A percentile compares a stretch with the other conserved stretches of the same genome.
These are phyloP conservation scores for Cryphonectria naterciae DNA, from an alignment of 2,329 filamentous ascomycete genomes.

Conservation along the genomic window DNA sequence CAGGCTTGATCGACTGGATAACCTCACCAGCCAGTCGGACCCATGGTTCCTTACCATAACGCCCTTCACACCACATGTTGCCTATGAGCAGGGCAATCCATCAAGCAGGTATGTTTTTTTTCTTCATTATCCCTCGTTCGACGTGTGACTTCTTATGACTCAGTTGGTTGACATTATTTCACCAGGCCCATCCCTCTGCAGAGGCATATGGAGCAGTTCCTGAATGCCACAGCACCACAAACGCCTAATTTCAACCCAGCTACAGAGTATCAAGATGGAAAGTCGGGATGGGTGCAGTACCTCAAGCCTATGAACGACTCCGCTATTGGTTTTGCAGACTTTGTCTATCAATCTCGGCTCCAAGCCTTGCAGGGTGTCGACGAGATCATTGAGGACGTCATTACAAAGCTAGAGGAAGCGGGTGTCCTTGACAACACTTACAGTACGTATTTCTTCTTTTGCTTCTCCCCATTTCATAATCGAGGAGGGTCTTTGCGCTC, in stretches of 20 bases:
- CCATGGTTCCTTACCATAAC: constrained; percentile 34
- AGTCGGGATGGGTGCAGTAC: constrained; percentile 31
- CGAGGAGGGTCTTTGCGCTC: not conserved
- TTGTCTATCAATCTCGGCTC: constrained; percentile 31
- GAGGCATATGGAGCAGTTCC: constrained; percentile 31
- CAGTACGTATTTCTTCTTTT: constrained; percentile 2
- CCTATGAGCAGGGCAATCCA: constrained; percentile 25
- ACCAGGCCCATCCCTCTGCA: constrained; percentile 26
- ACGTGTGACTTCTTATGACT: too few relatives aligned
- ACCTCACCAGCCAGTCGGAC: constrained; percentile 29
- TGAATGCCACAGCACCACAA: constrained; percentile 30
- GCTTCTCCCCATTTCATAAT: not conserved
- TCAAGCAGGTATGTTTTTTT: constrained; percentile 19
- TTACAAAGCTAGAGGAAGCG: constrained; percentile 36
- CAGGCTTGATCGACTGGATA: constrained; percentile 31
- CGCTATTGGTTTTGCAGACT: constrained; percentile 30
- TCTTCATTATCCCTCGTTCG: too few relatives aligned
- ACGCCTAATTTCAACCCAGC: constrained; percentile 35
- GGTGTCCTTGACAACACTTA: constrained; percentile 36
- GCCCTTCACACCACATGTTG: constrained; percentile 33
- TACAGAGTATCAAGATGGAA: constrained; percentile 28
- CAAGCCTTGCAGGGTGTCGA: constrained; percentile 38
- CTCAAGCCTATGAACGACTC: constrained; percentile 31
- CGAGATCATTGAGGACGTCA: constrained; percentile 40
- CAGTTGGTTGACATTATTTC: not conserved